Percentiles rank a stretch among this genome's conserved stretches.
phyloP scores from a whole-genome alignment of 495 filamentous ascomycete species.

The Penicillium ochrochloron region DNA sequence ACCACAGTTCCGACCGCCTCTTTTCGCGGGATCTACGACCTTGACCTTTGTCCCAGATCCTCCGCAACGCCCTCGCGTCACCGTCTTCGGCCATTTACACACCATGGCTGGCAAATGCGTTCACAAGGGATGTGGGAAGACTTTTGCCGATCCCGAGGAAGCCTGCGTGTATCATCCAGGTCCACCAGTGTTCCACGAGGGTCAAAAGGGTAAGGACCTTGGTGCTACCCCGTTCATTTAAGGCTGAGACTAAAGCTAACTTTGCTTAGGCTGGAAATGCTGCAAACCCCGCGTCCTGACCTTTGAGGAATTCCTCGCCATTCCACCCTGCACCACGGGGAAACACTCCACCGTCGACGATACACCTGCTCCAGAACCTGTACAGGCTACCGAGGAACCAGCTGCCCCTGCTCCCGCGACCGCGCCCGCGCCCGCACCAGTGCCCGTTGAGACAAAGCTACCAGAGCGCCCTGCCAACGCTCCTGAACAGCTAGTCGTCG shows the following conservation, averaged over 20 bases:
- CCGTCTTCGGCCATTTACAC: conserved; percentile 13
- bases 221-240: conserved; percentile 21
- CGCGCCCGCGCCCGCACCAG: conserved; percentile 28
- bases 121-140: conserved; percentile 93
- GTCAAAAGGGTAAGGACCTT: conserved; percentile 87
- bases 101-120: conserved; percentile 89
- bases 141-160: conserved; percentile 81
- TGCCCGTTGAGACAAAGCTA: conserved; percentile 27
- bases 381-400: conserved; percentile 43
- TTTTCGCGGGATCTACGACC: not conserved
- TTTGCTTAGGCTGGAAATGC: conserved; percentile 88
- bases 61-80: not conserved
- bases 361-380: conserved; percentile 60
- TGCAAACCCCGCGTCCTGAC: conserved; percentile 98
- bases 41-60: not conserved
- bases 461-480: conserved; percentile 46
- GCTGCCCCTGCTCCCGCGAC: not conserved
- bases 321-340: conserved; percentile 91
- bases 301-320: conserved; percentile 97
- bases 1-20: not conserved
- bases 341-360: conserved; percentile 89
- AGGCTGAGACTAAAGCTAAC: not conserved
- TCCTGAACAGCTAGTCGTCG: conserved; percentile 63
- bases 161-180: conserved; percentile 91
- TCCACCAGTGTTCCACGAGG: conserved; percentile 95